Base-by-base conservation (phyloP, 163 green algal species). In the Volvox carteri region DNA sequence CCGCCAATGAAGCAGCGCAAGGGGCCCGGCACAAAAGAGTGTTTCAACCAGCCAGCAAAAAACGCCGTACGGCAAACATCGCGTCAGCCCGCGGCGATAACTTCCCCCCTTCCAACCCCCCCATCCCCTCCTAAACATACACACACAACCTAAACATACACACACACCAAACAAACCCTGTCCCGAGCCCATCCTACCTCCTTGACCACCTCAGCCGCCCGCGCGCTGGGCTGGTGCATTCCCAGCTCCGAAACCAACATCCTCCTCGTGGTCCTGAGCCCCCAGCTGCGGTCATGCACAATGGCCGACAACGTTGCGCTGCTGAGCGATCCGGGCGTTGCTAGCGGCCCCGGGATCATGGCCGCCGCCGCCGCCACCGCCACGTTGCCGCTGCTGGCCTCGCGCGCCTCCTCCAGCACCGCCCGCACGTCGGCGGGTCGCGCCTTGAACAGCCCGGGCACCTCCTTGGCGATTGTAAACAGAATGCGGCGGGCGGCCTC, bases 401-500 rank as follows among this genome's bases (percentile, higher is more conserved):
- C 81, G 12, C 1, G n/a, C 30, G 65, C 21, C 1, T 44, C 46
- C 19, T 25, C 65, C 65, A 33, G n/a, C 46, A 48, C 19, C 44
- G 48, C 65, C 30, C 8, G 42, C 14, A 50, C 48, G 6, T 41
- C 81, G 35, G 16, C 19, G 39, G 46, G 62, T 25, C 30, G 14
- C 23, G 46, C 67, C 67, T 2, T 6, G 52, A 81, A 75, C 8
- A 84, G 68, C 5, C 52, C 54, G 12, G 50, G 50, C 39, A 89
- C 37, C 70, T 87, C 86, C 42, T 67, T 74, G 42, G 88, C 90
- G 48, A 95, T 90, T 37, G 35, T 92, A 19, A 96, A 84, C 81
- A 98, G 83, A 35, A 98, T 92, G 85, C 93, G 91, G 33, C 96
- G 93, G 19, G 93, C 95, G 8, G 97, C 85, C 85, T 99, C 97